These are phyloP conservation scores for Exsudoporus frostii DNA, from an alignment of 768 basidiomycete species.

Conservation along the genomic window DNA sequence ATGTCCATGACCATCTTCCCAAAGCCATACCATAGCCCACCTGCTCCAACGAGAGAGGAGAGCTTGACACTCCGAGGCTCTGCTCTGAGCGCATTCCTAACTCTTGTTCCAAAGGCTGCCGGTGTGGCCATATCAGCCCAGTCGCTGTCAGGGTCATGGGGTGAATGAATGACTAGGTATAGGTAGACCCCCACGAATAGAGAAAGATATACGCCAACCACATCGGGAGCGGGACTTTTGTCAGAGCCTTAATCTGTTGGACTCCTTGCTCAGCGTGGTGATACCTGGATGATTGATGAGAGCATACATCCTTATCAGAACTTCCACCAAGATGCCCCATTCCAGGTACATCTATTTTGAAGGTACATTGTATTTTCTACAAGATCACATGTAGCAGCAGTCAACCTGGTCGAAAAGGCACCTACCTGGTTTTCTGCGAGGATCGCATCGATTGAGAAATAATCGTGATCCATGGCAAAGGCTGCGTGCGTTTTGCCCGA, in stretches of 20 bases:
- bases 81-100: conserved; percentile 84
- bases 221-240: conserved; percentile 80
- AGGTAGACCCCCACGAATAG: conserved; percentile 53
- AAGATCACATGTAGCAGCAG: neutral
- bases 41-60: conserved; percentile 78
- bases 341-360: conserved; percentile 78
- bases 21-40: conserved; percentile 90
- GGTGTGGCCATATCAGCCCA: conserved; percentile 91
- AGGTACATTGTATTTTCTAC: conserved; percentile 92
- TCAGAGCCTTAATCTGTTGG: conserved; percentile 66
- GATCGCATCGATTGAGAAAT: conserved; percentile 89
- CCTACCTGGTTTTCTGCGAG: conserved; percentile 85
- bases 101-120: conserved; percentile 67
- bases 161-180: neutral
- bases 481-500: neutral
- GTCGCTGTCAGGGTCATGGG: conserved; percentile 46
- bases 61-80: conserved; percentile 84
- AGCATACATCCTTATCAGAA: conserved; percentile 73
- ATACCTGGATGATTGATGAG: neutral
- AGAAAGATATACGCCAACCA: conserved; percentile 90
- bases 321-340: conserved; percentile 91
- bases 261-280: conserved; percentile 6
- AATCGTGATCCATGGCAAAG: conserved; percentile 77
- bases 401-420: neutral
- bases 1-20: conserved; percentile 83